These are phyloP conservation scores for Quercus wislizeni DNA, from an alignment of 306 rosid genomes.

Conservation along the genomic window DNA sequence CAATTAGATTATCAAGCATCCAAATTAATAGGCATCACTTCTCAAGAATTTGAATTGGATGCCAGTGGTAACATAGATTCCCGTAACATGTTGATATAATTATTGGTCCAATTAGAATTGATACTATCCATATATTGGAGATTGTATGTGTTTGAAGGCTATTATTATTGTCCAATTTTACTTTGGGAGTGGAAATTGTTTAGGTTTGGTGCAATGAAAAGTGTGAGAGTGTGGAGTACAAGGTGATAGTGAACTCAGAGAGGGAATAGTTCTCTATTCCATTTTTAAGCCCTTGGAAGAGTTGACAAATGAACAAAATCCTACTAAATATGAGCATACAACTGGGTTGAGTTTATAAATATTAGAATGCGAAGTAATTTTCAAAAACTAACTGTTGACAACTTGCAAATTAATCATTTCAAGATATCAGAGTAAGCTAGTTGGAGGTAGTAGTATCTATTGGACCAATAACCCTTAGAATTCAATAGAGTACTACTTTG, in stretches of 20 bases:
- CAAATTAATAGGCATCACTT: too few relatives aligned
- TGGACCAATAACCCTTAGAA: background rate
- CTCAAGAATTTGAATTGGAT: too few relatives aligned
- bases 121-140: too few relatives aligned
- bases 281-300: constrained; percentile 38
- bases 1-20: too few relatives aligned
- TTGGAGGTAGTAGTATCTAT: background rate
- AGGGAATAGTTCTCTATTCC: constrained; percentile 55
- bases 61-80: too few relatives aligned
- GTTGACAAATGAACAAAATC: constrained; percentile 34
- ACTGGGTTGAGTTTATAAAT: constrained; percentile 52
- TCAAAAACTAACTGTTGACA: constrained; percentile 41
- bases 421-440: too few relatives aligned
- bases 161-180: background rate
- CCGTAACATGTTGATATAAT: too few relatives aligned
- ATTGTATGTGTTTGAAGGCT: background rate
- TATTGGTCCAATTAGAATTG: too few relatives aligned
- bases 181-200: background rate
- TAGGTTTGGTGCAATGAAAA: constrained; percentile 40
- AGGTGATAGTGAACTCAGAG: constrained; percentile 45
- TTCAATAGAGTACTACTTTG: background rate
- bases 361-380: constrained; percentile 34
- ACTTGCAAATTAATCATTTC: constrained; percentile 39
- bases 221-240: constrained; percentile 68
- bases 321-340: constrained; percentile 44